Evolutionary conservation across 2,329 filamentous ascomycete species (phyloP).

Genomic region (Beauveria brongniartii): DNA sequence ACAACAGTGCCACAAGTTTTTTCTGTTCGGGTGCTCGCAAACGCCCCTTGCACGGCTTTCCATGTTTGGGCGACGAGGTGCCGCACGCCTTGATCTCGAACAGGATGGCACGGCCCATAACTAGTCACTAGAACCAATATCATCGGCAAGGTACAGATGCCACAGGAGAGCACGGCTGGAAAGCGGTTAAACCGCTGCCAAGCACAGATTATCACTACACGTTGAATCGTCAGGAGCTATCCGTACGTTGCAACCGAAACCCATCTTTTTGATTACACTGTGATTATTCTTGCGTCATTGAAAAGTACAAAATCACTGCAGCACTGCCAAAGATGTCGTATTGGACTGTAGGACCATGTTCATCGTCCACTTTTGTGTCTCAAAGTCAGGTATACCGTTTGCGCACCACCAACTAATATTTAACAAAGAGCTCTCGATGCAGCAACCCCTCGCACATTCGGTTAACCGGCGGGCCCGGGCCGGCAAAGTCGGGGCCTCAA

Average conservation of each 20-base stretch:
- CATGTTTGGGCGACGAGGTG: not conserved
- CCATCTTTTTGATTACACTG: not conserved
- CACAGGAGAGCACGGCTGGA: not conserved
- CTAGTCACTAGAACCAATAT: too few relatives aligned
- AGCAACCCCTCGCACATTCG: not conserved
- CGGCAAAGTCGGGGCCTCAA: not conserved
- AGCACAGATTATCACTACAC: not conserved
- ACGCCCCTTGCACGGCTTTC: not conserved
- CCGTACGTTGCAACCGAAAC: not conserved
- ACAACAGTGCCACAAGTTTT: not conserved
- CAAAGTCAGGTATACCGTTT: not conserved
- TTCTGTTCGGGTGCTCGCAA: not conserved
- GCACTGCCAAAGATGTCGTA: not conserved
- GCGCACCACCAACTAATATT: too few relatives aligned
- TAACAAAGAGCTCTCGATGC: not conserved
- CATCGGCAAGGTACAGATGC: not conserved
- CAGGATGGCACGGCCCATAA: not conserved
- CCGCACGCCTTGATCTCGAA: not conserved
- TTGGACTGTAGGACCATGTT: not conserved
- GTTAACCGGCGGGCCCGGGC: not conserved
- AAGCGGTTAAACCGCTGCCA: not conserved
- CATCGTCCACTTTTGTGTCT: not conserved
- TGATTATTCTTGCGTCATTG: too few relatives aligned
- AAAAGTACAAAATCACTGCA: too few relatives aligned
- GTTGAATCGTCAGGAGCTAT: not conserved